These are phyloP conservation scores for Solanum etuberosum DNA, from an alignment of 257 asterid genomes.

Conservation along the genomic window DNA sequence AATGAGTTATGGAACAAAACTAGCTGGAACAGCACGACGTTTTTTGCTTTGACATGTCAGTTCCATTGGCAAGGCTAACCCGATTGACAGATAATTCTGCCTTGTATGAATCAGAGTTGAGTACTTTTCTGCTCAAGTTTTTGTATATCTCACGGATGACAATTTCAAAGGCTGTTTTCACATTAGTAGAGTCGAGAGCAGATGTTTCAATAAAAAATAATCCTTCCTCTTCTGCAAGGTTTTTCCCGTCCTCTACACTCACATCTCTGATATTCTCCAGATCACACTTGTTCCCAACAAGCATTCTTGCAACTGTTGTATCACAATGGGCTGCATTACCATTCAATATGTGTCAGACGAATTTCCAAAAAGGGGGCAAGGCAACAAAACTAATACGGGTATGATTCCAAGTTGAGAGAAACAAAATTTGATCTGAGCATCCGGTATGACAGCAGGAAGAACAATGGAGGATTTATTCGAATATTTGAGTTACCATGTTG, in stretches of 20 bases:
- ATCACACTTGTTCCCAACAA: slow-evolving; percentile 68
- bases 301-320: slow-evolving; percentile 51
- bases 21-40: slow-evolving; percentile 52
- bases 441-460: not conserved
- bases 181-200: slow-evolving; percentile 62
- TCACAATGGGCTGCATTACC: slow-evolving; percentile 54
- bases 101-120: slow-evolving; percentile 55
- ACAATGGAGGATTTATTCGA: not conserved
- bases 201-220: slow-evolving; percentile 64
- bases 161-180: slow-evolving; percentile 47
- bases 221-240: slow-evolving; percentile 54
- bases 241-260: slow-evolving; percentile 53
- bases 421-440: not conserved
- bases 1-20: not conserved
- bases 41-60: slow-evolving; percentile 47
- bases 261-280: slow-evolving; percentile 56
- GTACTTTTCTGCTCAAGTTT: slow-evolving; percentile 47
- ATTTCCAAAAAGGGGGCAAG: not conserved
- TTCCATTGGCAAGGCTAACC: slow-evolving; percentile 32
- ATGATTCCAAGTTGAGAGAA: not conserved
- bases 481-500: not conserved
- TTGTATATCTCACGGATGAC: slow-evolving; percentile 58
- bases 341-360: not conserved
- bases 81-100: slow-evolving; percentile 52
- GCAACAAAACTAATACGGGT: not conserved